These are phyloP conservation scores for Lichtheimia ornata DNA, from an alignment of 371 early-diverging fungal species.

Conservation along the genomic window DNA sequence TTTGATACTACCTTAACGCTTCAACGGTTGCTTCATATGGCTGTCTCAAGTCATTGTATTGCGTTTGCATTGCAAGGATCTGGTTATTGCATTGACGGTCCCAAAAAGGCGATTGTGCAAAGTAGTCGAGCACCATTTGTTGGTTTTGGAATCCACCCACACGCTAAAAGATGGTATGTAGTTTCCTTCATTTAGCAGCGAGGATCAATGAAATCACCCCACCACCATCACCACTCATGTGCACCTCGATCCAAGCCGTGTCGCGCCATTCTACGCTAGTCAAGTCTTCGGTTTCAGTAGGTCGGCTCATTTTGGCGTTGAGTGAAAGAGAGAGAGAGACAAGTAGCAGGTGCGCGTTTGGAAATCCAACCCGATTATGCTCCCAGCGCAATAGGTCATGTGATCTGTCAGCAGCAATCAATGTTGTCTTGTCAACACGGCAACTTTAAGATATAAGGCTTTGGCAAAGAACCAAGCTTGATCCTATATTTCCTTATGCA, in stretches of 20 bases:
- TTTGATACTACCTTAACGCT: conserved; percentile 46
- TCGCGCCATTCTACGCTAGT: conserved; percentile 55
- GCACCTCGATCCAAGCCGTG: conserved; percentile 52
- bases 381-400: no score
- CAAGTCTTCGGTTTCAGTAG: conserved; percentile 35
- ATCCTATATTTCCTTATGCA: no score
- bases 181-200: no score
- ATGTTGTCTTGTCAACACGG: no score
- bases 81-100: conserved; percentile 96
- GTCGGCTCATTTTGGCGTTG: no score
- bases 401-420: no score
- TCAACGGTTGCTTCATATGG: conserved; percentile 52
- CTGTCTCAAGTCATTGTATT: conserved; percentile 83
- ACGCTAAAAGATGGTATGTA: conserved; percentile 31
- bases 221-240: not conserved
- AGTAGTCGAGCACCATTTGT: conserved; percentile 93
- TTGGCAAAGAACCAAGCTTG: no score
- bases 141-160: conserved; percentile 72
- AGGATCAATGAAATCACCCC: no score
- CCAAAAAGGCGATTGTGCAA: conserved; percentile 95
- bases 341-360: no score
- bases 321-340: no score
- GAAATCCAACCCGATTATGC: no score
- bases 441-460: no score
- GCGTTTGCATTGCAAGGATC: conserved; percentile 95